Evolutionary conservation across 306 rosid species (phyloP), one percentile per base, ranked within the genome.

Genomic region (Neltuma alba): DNA sequence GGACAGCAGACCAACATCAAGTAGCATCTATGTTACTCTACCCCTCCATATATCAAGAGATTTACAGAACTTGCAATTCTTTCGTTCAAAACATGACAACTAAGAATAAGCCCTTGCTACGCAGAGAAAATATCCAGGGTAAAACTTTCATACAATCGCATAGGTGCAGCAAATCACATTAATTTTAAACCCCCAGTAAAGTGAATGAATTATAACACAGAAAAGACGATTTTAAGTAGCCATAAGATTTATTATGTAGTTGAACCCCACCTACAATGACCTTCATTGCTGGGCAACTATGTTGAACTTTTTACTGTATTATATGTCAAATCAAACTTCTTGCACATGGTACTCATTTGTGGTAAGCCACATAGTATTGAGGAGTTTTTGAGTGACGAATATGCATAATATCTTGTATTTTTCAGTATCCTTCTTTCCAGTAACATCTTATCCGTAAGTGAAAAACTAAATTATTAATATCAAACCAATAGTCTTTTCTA

Each of bases 221-320:
- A 75, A 30, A 13, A 72, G 23, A 52, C 23, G 70, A 23, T 66
- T 66, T 66, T 40, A 34, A 15, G 12, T 69, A 48, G 70, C 38
- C 40, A 36, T 72, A 45, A 66, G 31, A 40, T 12, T 9, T 13
- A 41, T 15, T 23, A 69, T 21, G 68, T 74, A 44, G 54, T 27
- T 75, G 72, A 76, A 36, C 21, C 76, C 31, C 36, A 28, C 65
- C 73, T 61, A 68, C 47, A 47, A 76, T 70, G 67, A 57, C 28
- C 50, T 76, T 61, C 30, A 70, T 6, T 71, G 78, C 45, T 11
- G 16, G 7, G 42, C 20, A 40, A 69, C 50, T 28, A 50, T 45
- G 73, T 20, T 36, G 41, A 42, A 44, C 47, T 42, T 40, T 40
- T 57, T 10, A 47, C 64, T 27, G 5, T 12, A 34, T 73, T 66